phyloP scores from a whole-genome alignment of 169 alveolate genomes.

The Plasmodium vivax region DNA sequence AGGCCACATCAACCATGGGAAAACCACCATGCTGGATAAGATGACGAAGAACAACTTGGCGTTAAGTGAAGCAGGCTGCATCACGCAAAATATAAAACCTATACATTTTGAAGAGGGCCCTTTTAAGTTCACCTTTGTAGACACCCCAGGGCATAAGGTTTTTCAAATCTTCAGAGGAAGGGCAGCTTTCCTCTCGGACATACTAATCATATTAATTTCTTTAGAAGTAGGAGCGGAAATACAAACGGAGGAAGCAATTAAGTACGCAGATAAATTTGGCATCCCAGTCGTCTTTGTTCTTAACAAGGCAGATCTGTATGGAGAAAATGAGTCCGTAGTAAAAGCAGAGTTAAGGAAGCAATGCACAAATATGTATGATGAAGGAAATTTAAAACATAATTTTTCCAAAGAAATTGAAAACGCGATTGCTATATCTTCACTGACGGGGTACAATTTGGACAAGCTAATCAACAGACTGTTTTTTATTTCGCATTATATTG shows the following conservation, averaged over 20 bases:
- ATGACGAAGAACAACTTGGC: conserved; percentile 57
- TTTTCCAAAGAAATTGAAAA: conserved; percentile 66
- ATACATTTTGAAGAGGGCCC: conserved; percentile 69
- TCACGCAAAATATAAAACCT: conserved; percentile 76
- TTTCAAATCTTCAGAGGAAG: conserved; percentile 85
- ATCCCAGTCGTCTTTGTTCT: conserved; percentile 85
- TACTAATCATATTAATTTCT: conserved; percentile 83
- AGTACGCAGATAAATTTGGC: conserved; percentile 84
- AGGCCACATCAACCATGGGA: conserved; percentile 91
- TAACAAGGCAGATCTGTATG: conserved; percentile 81
- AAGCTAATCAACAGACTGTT: conserved; percentile 47
- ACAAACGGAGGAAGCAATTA: conserved; percentile 84
- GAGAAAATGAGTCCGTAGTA: conserved; percentile 78
- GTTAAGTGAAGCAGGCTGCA: conserved; percentile 75
- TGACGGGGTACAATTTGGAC: conserved; percentile 73
- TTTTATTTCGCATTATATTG: conserved; percentile 34
- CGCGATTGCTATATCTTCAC: conserved; percentile 80
- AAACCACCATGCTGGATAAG: conserved; percentile 85
- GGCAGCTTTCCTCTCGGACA: conserved; percentile 84
- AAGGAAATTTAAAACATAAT: conserved; percentile 76
- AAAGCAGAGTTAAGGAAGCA: conserved; percentile 80
- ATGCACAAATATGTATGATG: conserved; percentile 73
- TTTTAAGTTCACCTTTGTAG: conserved; percentile 79
- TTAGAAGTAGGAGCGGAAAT: conserved; percentile 81
- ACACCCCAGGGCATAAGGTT: conserved; percentile 88